A percentile compares a stretch with the other conserved stretches of the same genome.
Conservation (phyloP, 2,329 filamentous ascomycete genomes). For the Verticillium isaacii region DNA sequence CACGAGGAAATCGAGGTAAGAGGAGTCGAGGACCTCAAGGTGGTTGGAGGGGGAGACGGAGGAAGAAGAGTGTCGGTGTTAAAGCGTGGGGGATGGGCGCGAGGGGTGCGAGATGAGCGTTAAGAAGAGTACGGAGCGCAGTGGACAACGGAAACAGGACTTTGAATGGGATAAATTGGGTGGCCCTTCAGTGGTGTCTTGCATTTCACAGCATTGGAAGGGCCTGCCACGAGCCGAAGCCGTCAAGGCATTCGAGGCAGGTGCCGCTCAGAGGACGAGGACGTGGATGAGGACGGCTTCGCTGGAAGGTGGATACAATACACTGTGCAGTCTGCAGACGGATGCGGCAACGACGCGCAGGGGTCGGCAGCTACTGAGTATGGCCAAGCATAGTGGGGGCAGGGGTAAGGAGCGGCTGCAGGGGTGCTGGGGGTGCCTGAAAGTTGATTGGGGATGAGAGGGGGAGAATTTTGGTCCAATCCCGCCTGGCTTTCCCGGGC, state of each 20-base stretch:
- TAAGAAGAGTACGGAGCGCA: neutral
- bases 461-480: neutral
- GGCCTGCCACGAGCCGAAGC: neutral
- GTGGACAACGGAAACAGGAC: neutral
- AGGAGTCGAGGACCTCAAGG: too few relatives aligned
- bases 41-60: neutral
- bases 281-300: neutral
- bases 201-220: neutral
- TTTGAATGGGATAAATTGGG: neutral
- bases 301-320: neutral
- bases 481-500: neutral
- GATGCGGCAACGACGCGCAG: neutral
- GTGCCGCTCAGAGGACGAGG: neutral
- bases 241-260: neutral
- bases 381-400: neutral
- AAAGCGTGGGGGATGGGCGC: neutral
- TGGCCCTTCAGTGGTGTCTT: neutral
- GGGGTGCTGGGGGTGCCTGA: neutral
- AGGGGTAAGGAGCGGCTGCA: neutral
- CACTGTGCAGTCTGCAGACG: neutral
- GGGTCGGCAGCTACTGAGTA: neutral
- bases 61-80: neutral
- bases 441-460: neutral
- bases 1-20: too few relatives aligned
- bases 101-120: neutral